A percentile compares a stretch with the other conserved stretches of the same genome.
phyloP scores from a whole-genome alignment of 805 yeast species.

The Danielia reshetovae region DNA sequence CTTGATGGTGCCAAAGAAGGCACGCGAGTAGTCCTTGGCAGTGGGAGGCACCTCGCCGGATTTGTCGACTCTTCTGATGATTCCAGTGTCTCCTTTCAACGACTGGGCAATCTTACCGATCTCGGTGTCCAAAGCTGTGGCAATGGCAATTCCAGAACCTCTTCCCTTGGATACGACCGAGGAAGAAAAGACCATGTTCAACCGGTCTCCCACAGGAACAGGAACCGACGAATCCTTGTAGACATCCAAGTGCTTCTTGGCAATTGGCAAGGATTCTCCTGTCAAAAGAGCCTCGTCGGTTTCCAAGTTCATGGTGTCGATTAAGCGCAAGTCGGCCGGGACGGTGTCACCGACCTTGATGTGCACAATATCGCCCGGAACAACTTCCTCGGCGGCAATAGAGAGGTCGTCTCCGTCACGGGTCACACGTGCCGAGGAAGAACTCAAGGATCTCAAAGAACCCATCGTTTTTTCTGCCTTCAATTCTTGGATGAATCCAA shows the following conservation, averaged over 20 bases:
- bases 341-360: slow-evolving; percentile 70
- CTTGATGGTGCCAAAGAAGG: slow-evolving; percentile 44
- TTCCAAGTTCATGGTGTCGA: slow-evolving; percentile 60
- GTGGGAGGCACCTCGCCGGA: slow-evolving; percentile 40
- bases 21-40: slow-evolving; percentile 41
- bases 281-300: slow-evolving; percentile 66
- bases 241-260: slow-evolving; percentile 44
- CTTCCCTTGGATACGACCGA: slow-evolving; percentile 72
- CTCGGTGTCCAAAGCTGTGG: slow-evolving; percentile 70
- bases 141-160: slow-evolving; percentile 62
- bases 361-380: slow-evolving; percentile 67
- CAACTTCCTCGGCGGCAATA: slow-evolving; percentile 60
- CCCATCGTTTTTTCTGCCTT: slow-evolving; percentile 80
- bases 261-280: slow-evolving; percentile 65
- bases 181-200: slow-evolving; percentile 68
- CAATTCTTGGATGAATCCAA: slow-evolving; percentile 68
- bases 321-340: slow-evolving; percentile 67
- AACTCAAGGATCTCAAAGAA: slow-evolving; percentile 59
- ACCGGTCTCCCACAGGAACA: slow-evolving; percentile 68
- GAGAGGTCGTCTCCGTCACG: slow-evolving; percentile 55
- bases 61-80: slow-evolving; percentile 38
- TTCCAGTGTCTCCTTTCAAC: slow-evolving; percentile 27
- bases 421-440: slow-evolving; percentile 67
- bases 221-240: slow-evolving; percentile 27
- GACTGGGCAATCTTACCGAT: slow-evolving; percentile 64